phyloP scores from a whole-genome alignment of 805 yeast species.

The Zygotorulaspora chibaensis region DNA sequence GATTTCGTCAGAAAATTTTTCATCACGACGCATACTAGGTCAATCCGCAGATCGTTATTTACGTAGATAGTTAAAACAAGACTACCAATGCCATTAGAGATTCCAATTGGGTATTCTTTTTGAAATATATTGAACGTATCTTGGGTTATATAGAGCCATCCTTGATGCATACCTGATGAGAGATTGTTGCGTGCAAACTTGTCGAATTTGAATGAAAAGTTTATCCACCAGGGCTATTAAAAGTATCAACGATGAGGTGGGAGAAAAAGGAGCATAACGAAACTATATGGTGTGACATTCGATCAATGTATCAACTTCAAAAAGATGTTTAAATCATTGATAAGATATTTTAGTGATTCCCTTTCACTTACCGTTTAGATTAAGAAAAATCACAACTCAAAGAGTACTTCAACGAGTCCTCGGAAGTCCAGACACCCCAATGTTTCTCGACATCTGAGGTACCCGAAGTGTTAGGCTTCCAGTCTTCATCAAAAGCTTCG shows the following conservation, averaged over 20 bases:
- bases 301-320: background rate
- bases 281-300: conserved; percentile 2
- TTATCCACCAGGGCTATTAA: background rate
- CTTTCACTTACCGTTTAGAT: conserved; percentile 13
- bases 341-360: background rate
- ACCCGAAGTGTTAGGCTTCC: conserved; percentile 92
- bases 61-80: background rate
- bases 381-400: conserved; percentile 44
- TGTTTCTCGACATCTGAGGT: conserved; percentile 82
- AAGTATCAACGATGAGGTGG: conserved; percentile 1
- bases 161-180: no score
- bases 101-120: background rate
- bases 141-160: background rate
- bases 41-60: conserved; percentile 1
- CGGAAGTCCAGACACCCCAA: conserved; percentile 84
- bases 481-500: conserved; percentile 93
- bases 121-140: background rate
- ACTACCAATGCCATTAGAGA: background rate
- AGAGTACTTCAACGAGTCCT: conserved; percentile 44
- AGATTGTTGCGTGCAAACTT: no score
- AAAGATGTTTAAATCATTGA: background rate
- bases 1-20: conserved; percentile 12
- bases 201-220: no score
- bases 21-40: conserved; percentile 11
- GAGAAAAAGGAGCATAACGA: background rate